A percentile compares a stretch with the other conserved stretches of the same genome.
These are phyloP conservation scores for Cutaneotrichosporon cavernicola DNA, from an alignment of 1,284 basidiomycete species.

Conservation along the genomic window DNA sequence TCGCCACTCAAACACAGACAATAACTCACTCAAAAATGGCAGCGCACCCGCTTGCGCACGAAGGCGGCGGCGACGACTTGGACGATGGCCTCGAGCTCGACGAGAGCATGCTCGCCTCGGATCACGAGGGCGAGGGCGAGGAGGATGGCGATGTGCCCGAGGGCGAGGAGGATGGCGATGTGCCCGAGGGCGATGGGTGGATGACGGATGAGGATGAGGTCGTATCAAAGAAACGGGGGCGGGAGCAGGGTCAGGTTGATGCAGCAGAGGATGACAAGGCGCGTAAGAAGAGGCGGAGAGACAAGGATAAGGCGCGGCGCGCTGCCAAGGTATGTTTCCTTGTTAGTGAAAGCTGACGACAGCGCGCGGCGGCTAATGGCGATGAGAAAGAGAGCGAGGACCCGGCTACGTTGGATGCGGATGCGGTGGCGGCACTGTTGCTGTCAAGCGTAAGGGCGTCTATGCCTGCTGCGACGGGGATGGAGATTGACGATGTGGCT, in stretches of 20 bases:
- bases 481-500: slow-evolving; percentile 48
- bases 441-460: slow-evolving; percentile 40
- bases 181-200: slow-evolving; percentile 19
- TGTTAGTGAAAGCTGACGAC: neutral
- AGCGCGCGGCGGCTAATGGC: slow-evolving; percentile 11
- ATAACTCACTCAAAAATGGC: neutral
- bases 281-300: slow-evolving; percentile 24
- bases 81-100: slow-evolving; percentile 48
- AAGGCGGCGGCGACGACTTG: slow-evolving; percentile 43
- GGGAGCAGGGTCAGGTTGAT: neutral
- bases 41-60: slow-evolving; percentile 12
- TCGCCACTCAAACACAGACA: slow-evolving; percentile 1
- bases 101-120: slow-evolving; percentile 28
- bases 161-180: slow-evolving; percentile 16
- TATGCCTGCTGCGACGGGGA: slow-evolving; percentile 40
- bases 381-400: slow-evolving; percentile 16
- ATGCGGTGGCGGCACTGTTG: slow-evolving; percentile 33
- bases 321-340: slow-evolving; percentile 25
- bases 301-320: slow-evolving; percentile 34
- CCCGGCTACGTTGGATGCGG: slow-evolving; percentile 29
- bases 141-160: slow-evolving; percentile 9
- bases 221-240: neutral
- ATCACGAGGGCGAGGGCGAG: slow-evolving; percentile 24
- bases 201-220: slow-evolving; percentile 24
- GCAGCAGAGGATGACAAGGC: slow-evolving; percentile 17